Evolutionary conservation across 352 stramenopile species (phyloP).

Genomic region (Phytophthora podocarpi): DNA sequence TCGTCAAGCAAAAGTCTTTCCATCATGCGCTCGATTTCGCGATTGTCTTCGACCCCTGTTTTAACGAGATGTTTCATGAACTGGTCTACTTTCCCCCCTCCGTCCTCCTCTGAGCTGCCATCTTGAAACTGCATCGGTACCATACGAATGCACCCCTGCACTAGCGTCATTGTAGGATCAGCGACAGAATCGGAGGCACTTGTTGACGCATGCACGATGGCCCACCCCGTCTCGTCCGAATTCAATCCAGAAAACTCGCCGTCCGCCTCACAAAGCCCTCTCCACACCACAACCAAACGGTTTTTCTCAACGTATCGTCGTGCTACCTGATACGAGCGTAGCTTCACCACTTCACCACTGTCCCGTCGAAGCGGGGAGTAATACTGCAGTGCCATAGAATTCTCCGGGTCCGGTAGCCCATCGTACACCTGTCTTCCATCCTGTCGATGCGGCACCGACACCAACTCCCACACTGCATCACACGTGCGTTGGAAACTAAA

Average conservation of each 20-base stretch:
- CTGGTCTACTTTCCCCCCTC: conserved; percentile 19
- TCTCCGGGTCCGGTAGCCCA: conserved; percentile 23
- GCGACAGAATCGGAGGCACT: neutral
- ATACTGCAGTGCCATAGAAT: conserved; percentile 42
- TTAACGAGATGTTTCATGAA: conserved; percentile 31
- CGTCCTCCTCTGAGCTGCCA: neutral
- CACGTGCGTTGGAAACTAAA: conserved; percentile 23
- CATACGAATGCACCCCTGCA: conserved; percentile 20
- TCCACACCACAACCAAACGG: conserved; percentile 59
- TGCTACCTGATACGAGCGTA: conserved; percentile 19
- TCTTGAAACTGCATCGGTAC: conserved; percentile 24
- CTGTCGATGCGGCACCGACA: conserved; percentile 15
- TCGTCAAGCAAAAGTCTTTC: conserved; percentile 28
- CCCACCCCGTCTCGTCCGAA: conserved; percentile 62
- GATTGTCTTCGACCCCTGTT: conserved; percentile 25
- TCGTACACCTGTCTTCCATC: conserved; percentile 15
- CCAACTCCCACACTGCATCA: conserved; percentile 29
- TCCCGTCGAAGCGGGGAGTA: conserved; percentile 15
- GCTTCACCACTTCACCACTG: conserved; percentile 12
- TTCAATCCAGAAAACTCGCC: conserved; percentile 39
- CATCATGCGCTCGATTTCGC: conserved; percentile 28
- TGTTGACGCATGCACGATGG: conserved; percentile 11
- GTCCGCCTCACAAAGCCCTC: conserved; percentile 39
- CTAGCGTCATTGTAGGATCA: conserved; percentile 8
- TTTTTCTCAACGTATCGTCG: conserved; percentile 40